Conservation (phyloP, 306 rosid species). For the Vigna reflexopilosa region DNA sequence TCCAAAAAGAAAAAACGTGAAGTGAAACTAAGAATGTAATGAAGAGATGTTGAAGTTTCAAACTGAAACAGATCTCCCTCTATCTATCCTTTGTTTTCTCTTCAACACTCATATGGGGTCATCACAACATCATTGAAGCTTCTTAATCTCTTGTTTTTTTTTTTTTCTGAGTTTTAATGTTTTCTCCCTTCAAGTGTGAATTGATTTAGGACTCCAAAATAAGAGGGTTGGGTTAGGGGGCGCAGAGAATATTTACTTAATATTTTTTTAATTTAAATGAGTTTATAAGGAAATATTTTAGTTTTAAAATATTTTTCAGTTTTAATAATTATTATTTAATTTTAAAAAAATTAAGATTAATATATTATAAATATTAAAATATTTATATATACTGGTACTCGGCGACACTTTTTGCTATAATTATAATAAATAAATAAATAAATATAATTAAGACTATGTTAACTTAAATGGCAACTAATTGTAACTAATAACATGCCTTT, state of each 20-base stretch:
- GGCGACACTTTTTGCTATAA: background rate
- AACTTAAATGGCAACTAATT: background rate
- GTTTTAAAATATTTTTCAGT: too few species aligned
- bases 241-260: too few species aligned
- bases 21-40: constrained; percentile 9
- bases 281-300: too few species aligned
- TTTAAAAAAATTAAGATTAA: too few species aligned
- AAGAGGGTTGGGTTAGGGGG: background rate
- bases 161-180: background rate
- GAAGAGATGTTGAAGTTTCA: constrained; percentile 15
- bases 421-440: background rate
- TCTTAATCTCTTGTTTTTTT: constrained; percentile 3
- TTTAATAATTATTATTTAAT: too few species aligned
- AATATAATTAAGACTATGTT: background rate
- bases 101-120: background rate
- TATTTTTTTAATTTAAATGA: too few species aligned
- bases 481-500: background rate
- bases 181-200: background rate
- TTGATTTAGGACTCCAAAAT: background rate
- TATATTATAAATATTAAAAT: too few species aligned
- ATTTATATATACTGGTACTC: too few species aligned
- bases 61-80: constrained; percentile 29
- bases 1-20: background rate
- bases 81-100: constrained; percentile 16
- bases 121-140: constrained; percentile 19